phyloP scores from a whole-genome alignment of 495 filamentous ascomycete genomes.

The Chaetomidium leptoderma region DNA sequence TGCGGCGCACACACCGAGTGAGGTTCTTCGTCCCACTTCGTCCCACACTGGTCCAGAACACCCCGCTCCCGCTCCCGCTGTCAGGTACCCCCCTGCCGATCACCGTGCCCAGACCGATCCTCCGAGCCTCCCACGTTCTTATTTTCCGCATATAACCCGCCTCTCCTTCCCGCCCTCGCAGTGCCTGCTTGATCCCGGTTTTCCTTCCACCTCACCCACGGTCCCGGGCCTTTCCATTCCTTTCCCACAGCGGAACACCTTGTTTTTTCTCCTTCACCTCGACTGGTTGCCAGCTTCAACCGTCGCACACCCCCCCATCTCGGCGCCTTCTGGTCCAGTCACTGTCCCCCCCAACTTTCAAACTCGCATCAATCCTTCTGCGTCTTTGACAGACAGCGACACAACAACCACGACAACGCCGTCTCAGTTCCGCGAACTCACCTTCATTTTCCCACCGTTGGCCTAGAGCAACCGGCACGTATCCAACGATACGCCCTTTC shows the following conservation, averaged over 20 bases:
- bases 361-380: slow-evolving; percentile 36
- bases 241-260: slow-evolving; percentile 10
- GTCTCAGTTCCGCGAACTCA: not conserved
- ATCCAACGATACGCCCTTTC: slow-evolving; percentile 19
- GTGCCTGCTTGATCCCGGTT: not conserved
- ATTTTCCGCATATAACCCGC: not conserved
- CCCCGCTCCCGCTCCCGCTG: too few species aligned
- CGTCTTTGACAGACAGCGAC: slow-evolving; percentile 40
- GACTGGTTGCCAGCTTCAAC: slow-evolving; percentile 42
- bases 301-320: slow-evolving; percentile 25
- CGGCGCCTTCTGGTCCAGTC: slow-evolving; percentile 17
- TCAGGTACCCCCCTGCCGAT: slow-evolving; percentile 1
- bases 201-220: slow-evolving; percentile 22
- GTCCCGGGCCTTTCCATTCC: slow-evolving; percentile 27
- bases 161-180: not conserved
- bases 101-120: not conserved
- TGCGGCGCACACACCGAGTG: not conserved
- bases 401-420: slow-evolving; percentile 10
- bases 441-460: slow-evolving; percentile 17
- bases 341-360: slow-evolving; percentile 17
- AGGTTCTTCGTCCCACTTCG: not conserved
- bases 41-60: slow-evolving; percentile 10
- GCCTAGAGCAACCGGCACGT: slow-evolving; percentile 13
- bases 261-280: slow-evolving; percentile 21
- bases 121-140: not conserved